Conservation (phyloP, 441 rosid species). For the Arabidopsis lyrata region DNA sequence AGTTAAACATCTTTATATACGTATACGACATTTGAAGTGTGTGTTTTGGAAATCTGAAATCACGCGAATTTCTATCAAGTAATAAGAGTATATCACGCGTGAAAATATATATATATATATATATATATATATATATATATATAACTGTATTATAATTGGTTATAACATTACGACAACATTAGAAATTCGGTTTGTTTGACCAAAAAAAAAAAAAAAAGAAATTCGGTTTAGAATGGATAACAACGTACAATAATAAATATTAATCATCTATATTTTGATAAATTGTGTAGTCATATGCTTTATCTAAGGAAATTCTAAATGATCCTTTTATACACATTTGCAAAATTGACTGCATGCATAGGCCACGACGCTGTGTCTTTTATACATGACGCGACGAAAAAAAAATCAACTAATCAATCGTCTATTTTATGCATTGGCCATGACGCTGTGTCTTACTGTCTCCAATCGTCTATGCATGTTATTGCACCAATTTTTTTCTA, state of each 20-base stretch:
- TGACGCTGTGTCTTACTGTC: too few relatives aligned
- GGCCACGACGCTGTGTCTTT: slow-evolving; percentile 19
- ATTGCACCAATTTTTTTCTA: too few relatives aligned
- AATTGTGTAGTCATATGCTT: not conserved
- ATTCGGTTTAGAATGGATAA: not conserved
- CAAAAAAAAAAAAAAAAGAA: too few relatives aligned
- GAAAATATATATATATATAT: too few relatives aligned
- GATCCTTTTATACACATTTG: slow-evolving; percentile 1
- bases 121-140: too few relatives aligned
- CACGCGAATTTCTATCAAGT: not conserved
- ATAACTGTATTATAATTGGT: not conserved
- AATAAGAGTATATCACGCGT: not conserved
- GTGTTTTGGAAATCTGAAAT: not conserved
- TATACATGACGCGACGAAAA: too few relatives aligned
- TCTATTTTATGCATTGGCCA: too few relatives aligned
- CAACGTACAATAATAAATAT: not conserved
- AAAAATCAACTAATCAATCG: not conserved
- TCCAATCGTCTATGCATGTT: too few relatives aligned
- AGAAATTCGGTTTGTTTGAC: too few relatives aligned
- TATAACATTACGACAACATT: not conserved
- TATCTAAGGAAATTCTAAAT: not conserved
- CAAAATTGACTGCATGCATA: slow-evolving; percentile 9
- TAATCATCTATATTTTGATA: not conserved
- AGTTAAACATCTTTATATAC: slow-evolving; percentile 7
- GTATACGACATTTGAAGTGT: slow-evolving; percentile 34